Conservation (phyloP, 257 asterid species). For the Solanum commersonii region DNA sequence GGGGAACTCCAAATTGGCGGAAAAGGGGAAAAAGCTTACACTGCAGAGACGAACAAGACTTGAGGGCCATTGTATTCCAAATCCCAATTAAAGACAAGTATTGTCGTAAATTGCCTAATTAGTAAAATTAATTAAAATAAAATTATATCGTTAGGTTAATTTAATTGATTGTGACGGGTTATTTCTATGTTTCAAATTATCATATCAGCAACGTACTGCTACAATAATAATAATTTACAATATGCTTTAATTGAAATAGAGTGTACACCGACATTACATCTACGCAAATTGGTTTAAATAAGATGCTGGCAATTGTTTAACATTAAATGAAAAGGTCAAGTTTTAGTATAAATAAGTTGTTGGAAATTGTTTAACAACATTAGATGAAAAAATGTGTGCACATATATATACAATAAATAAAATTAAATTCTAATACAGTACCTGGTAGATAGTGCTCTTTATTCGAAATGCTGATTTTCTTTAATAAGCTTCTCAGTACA, state of each 20-base stretch:
- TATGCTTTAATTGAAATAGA: no score
- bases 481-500: not conserved
- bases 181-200: no score
- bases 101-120: not conserved
- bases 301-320: not conserved
- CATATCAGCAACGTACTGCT: not conserved
- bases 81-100: not conserved
- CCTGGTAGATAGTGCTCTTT: not conserved
- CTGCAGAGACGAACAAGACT: not conserved
- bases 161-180: not conserved
- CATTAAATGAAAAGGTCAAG: not conserved
- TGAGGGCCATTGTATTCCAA: not conserved
- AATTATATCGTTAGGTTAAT: not conserved
- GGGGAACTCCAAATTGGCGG: slow-evolving; percentile 1
- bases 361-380: not conserved
- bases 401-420: not conserved
- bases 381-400: not conserved
- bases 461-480: not conserved
- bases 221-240: no score
- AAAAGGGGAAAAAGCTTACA: not conserved
- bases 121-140: no score
- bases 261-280: no score
- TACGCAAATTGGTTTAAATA: not conserved
- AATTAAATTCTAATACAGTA: not conserved
- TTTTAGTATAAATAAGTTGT: not conserved